phyloP scores from a whole-genome alignment of 1,139 yeast species.

The Meyerozyma guilliermondii region DNA sequence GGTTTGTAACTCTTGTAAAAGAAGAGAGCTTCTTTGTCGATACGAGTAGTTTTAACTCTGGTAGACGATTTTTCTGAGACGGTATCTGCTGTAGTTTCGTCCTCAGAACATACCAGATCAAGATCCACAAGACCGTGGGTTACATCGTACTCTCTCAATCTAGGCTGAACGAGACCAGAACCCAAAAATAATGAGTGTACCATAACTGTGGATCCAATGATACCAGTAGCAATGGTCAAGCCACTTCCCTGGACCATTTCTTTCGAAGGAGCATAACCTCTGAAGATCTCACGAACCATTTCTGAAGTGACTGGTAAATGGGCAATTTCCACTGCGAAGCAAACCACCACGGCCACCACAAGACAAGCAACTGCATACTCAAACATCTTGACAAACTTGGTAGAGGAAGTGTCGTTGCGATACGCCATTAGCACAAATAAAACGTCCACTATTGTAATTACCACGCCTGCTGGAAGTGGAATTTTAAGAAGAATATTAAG shows the following conservation, averaged over 20 bases:
- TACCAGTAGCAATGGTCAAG: conserved; percentile 68
- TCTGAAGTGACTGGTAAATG: conserved; percentile 41
- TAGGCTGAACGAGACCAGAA: conserved; percentile 69
- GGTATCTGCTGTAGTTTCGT: conserved; percentile 3
- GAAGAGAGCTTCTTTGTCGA: conserved; percentile 26
- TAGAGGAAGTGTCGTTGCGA: conserved; percentile 60
- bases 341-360: conserved; percentile 65
- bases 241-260: conserved; percentile 61
- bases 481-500: conserved; percentile 61
- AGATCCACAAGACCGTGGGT: conserved; percentile 35
- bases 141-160: conserved; percentile 59
- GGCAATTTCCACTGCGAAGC: conserved; percentile 66
- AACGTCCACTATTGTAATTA: conserved; percentile 67
- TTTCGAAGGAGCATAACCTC: conserved; percentile 68
- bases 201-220: conserved; percentile 82
- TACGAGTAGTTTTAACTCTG: conserved; percentile 8
- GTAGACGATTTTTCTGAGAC: conserved; percentile 8
- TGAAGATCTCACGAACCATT: conserved; percentile 49
- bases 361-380: conserved; percentile 63
- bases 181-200: conserved; percentile 76
- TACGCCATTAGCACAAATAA: conserved; percentile 71
- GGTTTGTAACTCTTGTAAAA: conserved; percentile 53
- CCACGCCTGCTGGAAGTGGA: conserved; percentile 78
- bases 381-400: conserved; percentile 58
- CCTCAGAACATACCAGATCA: conserved; percentile 12